phyloP scores from a whole-genome alignment of 1,139 yeast species.

The Protomyces inundatus region DNA sequence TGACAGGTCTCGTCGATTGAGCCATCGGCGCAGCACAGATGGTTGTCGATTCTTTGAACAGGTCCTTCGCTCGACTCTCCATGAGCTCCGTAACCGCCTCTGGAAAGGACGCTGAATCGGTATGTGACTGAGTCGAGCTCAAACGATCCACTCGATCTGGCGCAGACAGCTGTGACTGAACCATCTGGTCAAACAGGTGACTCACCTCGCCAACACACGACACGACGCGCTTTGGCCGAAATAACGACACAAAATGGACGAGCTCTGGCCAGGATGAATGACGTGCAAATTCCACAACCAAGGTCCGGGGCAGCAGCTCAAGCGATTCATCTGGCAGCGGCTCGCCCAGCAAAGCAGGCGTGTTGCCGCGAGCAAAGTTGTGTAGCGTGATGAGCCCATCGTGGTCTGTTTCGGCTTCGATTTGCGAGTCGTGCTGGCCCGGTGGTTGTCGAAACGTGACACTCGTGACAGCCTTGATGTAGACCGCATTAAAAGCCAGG shows the following conservation, averaged over 20 bases:
- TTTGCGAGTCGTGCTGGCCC: not conserved
- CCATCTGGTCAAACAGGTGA: not conserved
- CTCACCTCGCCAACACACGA: slow-evolving; percentile 29
- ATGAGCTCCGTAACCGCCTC: too few species aligned
- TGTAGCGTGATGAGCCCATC: slow-evolving; percentile 14
- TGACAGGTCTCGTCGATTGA: too few species aligned
- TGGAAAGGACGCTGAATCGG: too few species aligned
- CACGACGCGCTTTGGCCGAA: slow-evolving; percentile 28
- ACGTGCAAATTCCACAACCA: slow-evolving; percentile 29
- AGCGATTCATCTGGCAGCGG: slow-evolving; percentile 1
- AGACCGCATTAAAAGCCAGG: slow-evolving; percentile 12
- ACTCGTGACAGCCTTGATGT: slow-evolving; percentile 12
- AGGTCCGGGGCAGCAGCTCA: slow-evolving; percentile 6
- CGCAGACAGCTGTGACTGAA: too few species aligned
- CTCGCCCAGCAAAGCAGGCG: slow-evolving; percentile 11
- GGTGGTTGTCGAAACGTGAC: not conserved
- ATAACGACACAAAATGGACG: slow-evolving; percentile 19
- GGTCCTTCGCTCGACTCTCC: too few species aligned
- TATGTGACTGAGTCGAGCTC: too few species aligned
- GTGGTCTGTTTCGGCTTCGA: not conserved
- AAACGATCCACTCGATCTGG: too few species aligned
- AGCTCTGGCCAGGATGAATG: slow-evolving; percentile 32
- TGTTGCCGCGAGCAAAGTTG: slow-evolving; percentile 10
- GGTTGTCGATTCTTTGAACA: too few species aligned
- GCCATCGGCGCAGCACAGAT: too few species aligned